A percentile compares a stretch with the other conserved stretches of the same genome.
phyloP scores from a whole-genome alignment of 345 rosid genomes.

The Eutrema japonicum region DNA sequence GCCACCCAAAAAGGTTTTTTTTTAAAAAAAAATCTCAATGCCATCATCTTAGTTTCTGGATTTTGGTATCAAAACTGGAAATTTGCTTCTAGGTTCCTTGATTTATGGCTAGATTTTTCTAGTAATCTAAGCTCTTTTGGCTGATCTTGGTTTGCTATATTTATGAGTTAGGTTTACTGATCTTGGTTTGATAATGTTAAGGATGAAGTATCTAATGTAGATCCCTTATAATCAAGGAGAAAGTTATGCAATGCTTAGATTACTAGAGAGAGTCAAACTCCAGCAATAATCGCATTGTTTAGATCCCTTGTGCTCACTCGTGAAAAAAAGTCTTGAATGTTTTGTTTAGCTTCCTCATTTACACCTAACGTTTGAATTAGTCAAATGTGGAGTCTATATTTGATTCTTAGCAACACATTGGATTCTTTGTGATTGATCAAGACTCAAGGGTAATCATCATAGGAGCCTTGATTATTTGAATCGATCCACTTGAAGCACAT shows the following conservation, averaged over 20 bases:
- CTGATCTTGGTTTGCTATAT: conserved; percentile 19
- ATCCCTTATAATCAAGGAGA: conserved; percentile 16
- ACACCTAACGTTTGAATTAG: conserved; percentile 33
- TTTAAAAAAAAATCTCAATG: neutral
- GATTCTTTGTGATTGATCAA: conserved; percentile 9
- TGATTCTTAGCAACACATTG: neutral
- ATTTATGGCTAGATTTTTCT: neutral
- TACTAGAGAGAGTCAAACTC: conserved; percentile 32
- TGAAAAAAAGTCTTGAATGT: conserved; percentile 25
- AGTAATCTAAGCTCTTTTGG: neutral
- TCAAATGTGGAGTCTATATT: conserved; percentile 19
- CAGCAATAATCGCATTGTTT: conserved; percentile 20
- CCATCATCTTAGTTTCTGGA: neutral
- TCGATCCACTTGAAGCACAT: neutral
- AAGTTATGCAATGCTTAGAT: conserved; percentile 6
- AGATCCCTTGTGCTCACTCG: conserved; percentile 33
- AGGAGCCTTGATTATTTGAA: conserved; percentile 7
- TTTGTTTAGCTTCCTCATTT: conserved; percentile 4
- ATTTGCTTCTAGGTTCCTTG: neutral
- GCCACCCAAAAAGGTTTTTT: conserved; percentile 58
- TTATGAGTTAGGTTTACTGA: neutral
- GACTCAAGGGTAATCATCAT: conserved; percentile 8
- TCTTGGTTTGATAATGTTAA: conserved; percentile 13
- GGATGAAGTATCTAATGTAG: conserved; percentile 19
- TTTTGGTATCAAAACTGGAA: neutral